Percentiles rank a stretch among this genome's conserved stretches.
phyloP scores from a whole-genome alignment of 306 rosid genomes.

The Canavalia ensiformis region DNA sequence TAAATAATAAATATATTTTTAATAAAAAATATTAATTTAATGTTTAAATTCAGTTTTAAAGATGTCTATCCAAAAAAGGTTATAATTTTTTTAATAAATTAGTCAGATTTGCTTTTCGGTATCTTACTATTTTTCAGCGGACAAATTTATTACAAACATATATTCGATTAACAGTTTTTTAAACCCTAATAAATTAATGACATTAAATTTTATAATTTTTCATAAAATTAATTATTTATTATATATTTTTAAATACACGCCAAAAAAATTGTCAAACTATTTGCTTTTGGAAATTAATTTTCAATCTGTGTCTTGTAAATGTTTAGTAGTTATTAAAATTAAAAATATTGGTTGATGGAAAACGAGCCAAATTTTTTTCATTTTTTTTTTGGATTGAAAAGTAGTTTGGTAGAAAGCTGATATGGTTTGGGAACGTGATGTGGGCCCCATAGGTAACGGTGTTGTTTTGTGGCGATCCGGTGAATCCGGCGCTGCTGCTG shows the following conservation, averaged over 20 bases:
- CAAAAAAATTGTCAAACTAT: too few relatives aligned
- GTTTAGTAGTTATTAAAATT: not conserved
- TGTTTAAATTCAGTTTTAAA: too few relatives aligned
- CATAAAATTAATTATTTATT: too few relatives aligned
- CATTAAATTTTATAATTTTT: too few relatives aligned
- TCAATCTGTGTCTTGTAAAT: too few relatives aligned
- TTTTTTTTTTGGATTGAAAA: not conserved
- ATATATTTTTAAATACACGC: too few relatives aligned
- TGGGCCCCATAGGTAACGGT: slow-evolving; percentile 61
- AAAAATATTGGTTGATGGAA: not conserved
- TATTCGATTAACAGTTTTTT: not conserved
- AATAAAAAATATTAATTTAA: too few relatives aligned
- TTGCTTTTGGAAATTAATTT: too few relatives aligned
- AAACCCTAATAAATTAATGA: too few relatives aligned
- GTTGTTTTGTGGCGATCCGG: slow-evolving; percentile 79
- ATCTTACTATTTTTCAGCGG: not conserved
- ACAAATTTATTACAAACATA: not conserved
- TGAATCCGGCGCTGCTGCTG: slow-evolving; percentile 69
- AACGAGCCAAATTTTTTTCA: not conserved
- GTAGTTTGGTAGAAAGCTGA: not conserved
- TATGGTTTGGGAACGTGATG: not conserved
- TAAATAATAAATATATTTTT: too few relatives aligned
- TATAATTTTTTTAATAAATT: not conserved
- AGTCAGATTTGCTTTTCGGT: not conserved
- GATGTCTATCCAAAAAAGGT: too few relatives aligned